Conservation (phyloP, 2,329 filamentous ascomycete species). For the Aspergillus aculeatinus region DNA sequence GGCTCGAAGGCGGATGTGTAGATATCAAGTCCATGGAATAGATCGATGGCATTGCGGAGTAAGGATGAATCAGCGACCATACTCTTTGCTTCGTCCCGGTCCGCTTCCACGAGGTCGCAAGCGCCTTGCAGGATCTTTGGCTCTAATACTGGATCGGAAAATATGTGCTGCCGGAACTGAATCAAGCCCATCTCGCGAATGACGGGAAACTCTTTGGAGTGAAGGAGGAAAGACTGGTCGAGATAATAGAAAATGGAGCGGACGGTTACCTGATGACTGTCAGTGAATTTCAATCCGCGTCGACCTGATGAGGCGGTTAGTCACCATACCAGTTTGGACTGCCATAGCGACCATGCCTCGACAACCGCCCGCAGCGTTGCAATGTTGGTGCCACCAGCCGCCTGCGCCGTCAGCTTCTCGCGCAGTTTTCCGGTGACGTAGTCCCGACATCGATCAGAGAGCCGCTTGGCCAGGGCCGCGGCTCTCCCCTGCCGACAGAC, state of each 20-base stretch:
- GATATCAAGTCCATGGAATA: constrained; percentile 80
- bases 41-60: constrained; percentile 73
- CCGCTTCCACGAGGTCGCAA: constrained; percentile 71
- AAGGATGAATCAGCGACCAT: constrained; percentile 60
- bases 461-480: constrained; percentile 62
- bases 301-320: not conserved
- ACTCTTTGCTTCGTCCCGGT: constrained; percentile 58
- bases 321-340: constrained; percentile 65
- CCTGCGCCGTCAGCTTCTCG: constrained; percentile 57
- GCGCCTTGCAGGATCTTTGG: constrained; percentile 64
- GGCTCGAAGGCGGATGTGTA: constrained; percentile 81
- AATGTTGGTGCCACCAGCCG: constrained; percentile 57
- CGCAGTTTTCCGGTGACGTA: constrained; percentile 62
- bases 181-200: constrained; percentile 78
- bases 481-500: constrained; percentile 78
- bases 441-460: constrained; percentile 65
- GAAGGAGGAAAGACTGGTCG: constrained; percentile 82
- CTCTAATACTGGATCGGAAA: constrained; percentile 54
- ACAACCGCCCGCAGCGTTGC: constrained; percentile 63
- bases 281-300: not conserved
- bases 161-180: constrained; percentile 68
- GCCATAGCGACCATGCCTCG: constrained; percentile 74
- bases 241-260: constrained; percentile 92
- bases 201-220: constrained; percentile 65
- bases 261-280: constrained; percentile 61